A percentile compares a stretch with the other conserved stretches of the same genome.
phyloP scores from a whole-genome alignment of 2,329 filamentous ascomycete genomes.

The Exophiala sp. region DNA sequence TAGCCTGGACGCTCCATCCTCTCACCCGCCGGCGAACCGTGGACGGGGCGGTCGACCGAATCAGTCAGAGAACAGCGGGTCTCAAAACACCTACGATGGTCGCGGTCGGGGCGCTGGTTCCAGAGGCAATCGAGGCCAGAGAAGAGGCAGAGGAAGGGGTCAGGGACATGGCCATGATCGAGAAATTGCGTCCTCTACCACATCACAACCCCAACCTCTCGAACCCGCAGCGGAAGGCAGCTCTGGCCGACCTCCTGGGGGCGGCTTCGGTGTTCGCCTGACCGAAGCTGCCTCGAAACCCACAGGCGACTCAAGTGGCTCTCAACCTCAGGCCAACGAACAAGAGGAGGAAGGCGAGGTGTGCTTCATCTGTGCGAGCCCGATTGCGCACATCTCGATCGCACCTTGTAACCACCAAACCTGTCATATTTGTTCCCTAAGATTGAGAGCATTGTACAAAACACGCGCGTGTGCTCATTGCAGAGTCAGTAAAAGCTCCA shows the following conservation, averaged over 20 bases:
- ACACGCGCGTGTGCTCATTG: slow-evolving; percentile 96
- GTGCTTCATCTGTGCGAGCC: slow-evolving; percentile 96
- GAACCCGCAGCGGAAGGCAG: slow-evolving; percentile 36
- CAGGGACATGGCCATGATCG: slow-evolving; percentile 70
- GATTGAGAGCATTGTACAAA: slow-evolving; percentile 91
- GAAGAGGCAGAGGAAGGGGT: slow-evolving; percentile 54
- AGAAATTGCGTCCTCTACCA: slow-evolving; percentile 57
- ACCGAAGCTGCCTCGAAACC: slow-evolving; percentile 45
- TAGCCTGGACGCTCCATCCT: background rate
- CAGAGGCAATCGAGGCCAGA: slow-evolving; percentile 14
- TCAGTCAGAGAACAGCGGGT: slow-evolving; percentile 4
- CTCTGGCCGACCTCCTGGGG: slow-evolving; percentile 40
- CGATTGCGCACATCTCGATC: slow-evolving; percentile 80
- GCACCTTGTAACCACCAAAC: slow-evolving; percentile 94
- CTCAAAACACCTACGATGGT: slow-evolving; percentile 7
- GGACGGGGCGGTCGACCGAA: slow-evolving; percentile 10
- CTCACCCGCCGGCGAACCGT: slow-evolving; percentile 1
- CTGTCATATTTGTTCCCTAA: slow-evolving; percentile 90
- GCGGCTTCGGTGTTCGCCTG: slow-evolving; percentile 46
- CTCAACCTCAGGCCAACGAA: slow-evolving; percentile 9
- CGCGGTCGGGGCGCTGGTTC: slow-evolving; percentile 7
- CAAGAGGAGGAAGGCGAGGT: slow-evolving; percentile 65
- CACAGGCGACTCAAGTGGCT: slow-evolving; percentile 30
- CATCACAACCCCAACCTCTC: slow-evolving; percentile 13
- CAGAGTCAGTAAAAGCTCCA: slow-evolving; percentile 56